Base-by-base conservation (phyloP, 805 yeast species). In the Zygoascus flipseniorum region DNA sequence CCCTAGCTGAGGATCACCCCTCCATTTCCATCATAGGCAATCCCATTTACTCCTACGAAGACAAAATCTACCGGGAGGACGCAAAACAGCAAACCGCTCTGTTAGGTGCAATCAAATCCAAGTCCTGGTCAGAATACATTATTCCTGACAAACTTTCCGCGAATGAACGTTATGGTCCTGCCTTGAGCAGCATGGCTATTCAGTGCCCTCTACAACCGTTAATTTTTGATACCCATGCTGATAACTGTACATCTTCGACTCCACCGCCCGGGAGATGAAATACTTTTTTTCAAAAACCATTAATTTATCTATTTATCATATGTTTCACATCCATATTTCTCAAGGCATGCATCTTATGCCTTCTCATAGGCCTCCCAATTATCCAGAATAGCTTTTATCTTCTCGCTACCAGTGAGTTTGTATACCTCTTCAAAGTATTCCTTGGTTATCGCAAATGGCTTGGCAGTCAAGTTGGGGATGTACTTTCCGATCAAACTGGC, bases 401-500 rank as follows among this genome's bases (percentile, higher is more conserved):
- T 89, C 52, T 88, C 95, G 50, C 96, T 86, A 44, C 86, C 83
- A 50, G 99, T 93, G 71, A 93, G 80, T 55, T 83, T 80, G 70
- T 92, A 93, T 52, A 93, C 99, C 64, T 88, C 95, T 77, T 95
- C 86, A 77, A 93, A 93, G 77, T 93, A 93, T 72, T 90, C 98
- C 77, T 89, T 93, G 43, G 98, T 85, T 63, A 93, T 85, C 74
- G 86, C 83, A 71, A 93, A 93, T 63, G 99, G 99, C 75, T 82
- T 88, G 59, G 99, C 99, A 60, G 99, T 95, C 78, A 93, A 81
- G 78, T 93, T 93, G 61, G 99, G 99, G 78, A 93, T 90, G 74
- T 95, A 93, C 77, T 90, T 93, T 69, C 90, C 90, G 63, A 88
- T 82, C 74, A 93, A 80, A 71, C 89, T 88, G 57, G 93, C 85